A percentile compares a stretch with the other conserved stretches of the same genome.
Evolutionary conservation across 345 rosid genomes (phyloP).

Genomic region (Turnera subulata): DNA sequence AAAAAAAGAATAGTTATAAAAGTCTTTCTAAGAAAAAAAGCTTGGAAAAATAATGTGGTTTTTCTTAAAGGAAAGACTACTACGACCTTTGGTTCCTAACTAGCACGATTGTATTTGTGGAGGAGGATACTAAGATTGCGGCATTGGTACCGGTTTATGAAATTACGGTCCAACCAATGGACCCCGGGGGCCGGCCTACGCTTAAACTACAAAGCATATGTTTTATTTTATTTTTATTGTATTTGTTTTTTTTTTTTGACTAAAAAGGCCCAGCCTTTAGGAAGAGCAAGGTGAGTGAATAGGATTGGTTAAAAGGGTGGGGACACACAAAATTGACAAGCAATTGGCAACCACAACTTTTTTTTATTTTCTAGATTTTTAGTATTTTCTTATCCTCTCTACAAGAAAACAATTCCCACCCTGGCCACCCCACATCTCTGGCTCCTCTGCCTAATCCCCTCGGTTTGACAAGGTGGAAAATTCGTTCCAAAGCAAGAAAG

Average conservation of each 20-base stretch:
- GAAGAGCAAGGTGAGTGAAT: conserved; percentile 21
- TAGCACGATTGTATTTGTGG: neutral
- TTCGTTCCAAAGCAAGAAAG: no score
- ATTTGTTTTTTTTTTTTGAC: conserved; percentile 1
- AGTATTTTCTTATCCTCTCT: conserved; percentile 13
- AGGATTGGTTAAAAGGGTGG: conserved; percentile 31
- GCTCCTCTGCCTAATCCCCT: conserved; percentile 36
- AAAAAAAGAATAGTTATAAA: no score
- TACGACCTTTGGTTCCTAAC: no score
- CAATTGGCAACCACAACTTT: conserved; percentile 64
- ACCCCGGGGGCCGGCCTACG: no score
- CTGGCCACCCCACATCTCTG: conserved; percentile 24
- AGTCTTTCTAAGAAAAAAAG: no score
- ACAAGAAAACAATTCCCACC: conserved; percentile 30
- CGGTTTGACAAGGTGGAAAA: conserved; percentile 36
- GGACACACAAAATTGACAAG: conserved; percentile 32
- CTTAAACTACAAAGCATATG: neutral
- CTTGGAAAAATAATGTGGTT: no score
- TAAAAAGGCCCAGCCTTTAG: conserved; percentile 1
- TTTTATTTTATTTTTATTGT: neutral
- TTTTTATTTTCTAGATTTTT: conserved; percentile 17
- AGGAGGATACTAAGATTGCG: no score
- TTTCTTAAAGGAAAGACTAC: no score
- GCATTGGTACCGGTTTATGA: no score
- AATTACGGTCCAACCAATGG: no score